Evolutionary conservation across 345 rosid species (phyloP), one percentile per base, ranked within the genome.

Genomic region (Brassica juncea): DNA sequence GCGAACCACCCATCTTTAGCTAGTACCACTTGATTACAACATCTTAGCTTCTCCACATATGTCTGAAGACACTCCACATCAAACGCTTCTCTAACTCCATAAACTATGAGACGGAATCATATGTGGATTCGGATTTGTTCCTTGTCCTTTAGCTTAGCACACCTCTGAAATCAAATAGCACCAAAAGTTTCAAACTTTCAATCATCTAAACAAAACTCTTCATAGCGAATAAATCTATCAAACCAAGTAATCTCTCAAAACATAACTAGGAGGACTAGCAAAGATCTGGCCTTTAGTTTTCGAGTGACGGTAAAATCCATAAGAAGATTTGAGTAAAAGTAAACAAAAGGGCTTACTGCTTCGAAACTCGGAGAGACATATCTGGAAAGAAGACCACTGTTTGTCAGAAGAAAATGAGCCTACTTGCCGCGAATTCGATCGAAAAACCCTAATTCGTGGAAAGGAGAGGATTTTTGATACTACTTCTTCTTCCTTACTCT

Each of bases 1-100:
- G 91, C 1, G 92, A 91, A 19, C 19, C 19, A 88, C 98, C 98
- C 98, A 92, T 79, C 85, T 85, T 88, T 84, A 14, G 35, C 54
- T 66, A 42, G 61, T 47, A 19, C 19, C 19, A 19, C 19, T 19
- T 19, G 19, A 19, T 59, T 1, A 42, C 27, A 72, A n/a, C 16
- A 63, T 12, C 32, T 31, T 14, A n/a, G 30, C 47, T 63, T 49
- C 39, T 52, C 23, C 6, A 5, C 2, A 39, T 15, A 65, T 2
- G 25, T 42, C 3, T 65, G 52, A 39, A 27, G 47, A 62, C 11
- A 11, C 37, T 60, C 14, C 39, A 39, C 39, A 55, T 6, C 34
- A 79, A 42, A 49, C 66, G 37, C 35, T 14, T 49, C 66, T 60
- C 54, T 27, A 74, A 27, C 34, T 74, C 79, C 74, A 62, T 19